A percentile compares a stretch with the other conserved stretches of the same genome.
Conservation (phyloP, 352 stramenopile genomes). For the Pythium grandisporangium region DNA sequence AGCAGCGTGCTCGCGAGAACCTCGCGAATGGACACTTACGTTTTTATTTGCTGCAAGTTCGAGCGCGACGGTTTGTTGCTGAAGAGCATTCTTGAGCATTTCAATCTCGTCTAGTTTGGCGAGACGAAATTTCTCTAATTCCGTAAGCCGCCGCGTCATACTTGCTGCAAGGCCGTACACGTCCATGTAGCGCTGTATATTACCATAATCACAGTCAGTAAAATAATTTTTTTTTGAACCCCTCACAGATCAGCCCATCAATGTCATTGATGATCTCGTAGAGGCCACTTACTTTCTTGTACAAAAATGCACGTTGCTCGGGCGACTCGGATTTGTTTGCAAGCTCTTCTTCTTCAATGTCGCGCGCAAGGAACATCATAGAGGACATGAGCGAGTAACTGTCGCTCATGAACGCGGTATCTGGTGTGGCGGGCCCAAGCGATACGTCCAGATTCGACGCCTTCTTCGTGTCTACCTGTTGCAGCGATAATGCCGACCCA, state of each 20-base stretch:
- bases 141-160: conserved; percentile 29
- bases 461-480: too few relatives aligned
- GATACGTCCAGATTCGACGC: too few relatives aligned
- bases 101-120: conserved; percentile 35
- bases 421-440: too few relatives aligned
- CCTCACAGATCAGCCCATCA: too few relatives aligned
- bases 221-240: too few relatives aligned
- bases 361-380: conserved; percentile 49
- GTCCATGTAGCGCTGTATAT: conserved; percentile 63
- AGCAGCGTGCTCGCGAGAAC: too few relatives aligned
- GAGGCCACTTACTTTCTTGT: conserved; percentile 65
- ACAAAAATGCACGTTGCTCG: conserved; percentile 47
- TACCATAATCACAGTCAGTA: too few relatives aligned
- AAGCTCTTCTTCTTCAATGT: conserved; percentile 50
- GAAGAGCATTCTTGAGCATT: conserved; percentile 31
- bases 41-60: conserved; percentile 24
- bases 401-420: conserved; percentile 19
- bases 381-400: conserved; percentile 23
- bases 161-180: conserved; percentile 50
- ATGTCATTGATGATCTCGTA: too few relatives aligned
- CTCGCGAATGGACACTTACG: too few relatives aligned
- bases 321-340: conserved; percentile 49
- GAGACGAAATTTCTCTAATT: conserved; percentile 26
- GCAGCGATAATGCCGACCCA: too few relatives aligned
- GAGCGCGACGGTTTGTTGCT: conserved; percentile 27